Evolutionary conservation across 2,329 filamentous ascomycete genomes (phyloP).

Genomic region (Tolypocladium pustulatum): DNA sequence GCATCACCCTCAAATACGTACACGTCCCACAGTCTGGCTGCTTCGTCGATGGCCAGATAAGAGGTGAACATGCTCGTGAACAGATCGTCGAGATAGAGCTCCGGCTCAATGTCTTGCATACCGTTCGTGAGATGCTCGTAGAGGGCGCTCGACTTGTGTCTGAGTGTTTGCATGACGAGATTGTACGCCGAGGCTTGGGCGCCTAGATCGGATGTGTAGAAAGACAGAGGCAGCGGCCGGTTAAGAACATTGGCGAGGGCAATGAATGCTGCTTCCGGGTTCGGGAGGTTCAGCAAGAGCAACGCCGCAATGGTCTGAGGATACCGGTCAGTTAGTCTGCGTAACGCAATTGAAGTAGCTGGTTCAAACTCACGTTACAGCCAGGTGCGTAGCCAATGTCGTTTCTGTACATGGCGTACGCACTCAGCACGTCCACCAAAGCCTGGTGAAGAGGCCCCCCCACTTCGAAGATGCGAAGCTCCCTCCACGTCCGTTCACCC

Average conservation of each 20-base stretch:
- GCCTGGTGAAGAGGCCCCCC: slow-evolving; percentile 56
- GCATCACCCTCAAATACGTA: slow-evolving; percentile 75
- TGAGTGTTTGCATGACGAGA: slow-evolving; percentile 55
- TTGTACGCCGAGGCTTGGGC: slow-evolving; percentile 60
- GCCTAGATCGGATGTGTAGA: slow-evolving; percentile 59
- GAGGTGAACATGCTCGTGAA: slow-evolving; percentile 56
- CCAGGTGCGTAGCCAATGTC: slow-evolving; percentile 71
- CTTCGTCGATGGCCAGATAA: slow-evolving; percentile 56
- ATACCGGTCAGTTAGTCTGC: background rate
- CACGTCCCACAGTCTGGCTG: slow-evolving; percentile 67
- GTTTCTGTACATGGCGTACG: slow-evolving; percentile 72
- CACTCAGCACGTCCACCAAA: slow-evolving; percentile 62
- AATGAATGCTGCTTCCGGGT: slow-evolving; percentile 54
- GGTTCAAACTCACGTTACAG: slow-evolving; percentile 51
- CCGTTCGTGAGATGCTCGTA: slow-evolving; percentile 51
- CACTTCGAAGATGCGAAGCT: slow-evolving; percentile 61
- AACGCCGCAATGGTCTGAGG: slow-evolving; percentile 59
- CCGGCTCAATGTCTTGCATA: slow-evolving; percentile 32
- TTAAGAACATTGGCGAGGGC: slow-evolving; percentile 69
- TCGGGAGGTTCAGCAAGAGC: slow-evolving; percentile 60
- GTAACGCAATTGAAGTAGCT: background rate
- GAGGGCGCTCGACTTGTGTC: slow-evolving; percentile 52
- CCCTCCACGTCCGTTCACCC: slow-evolving; percentile 53
- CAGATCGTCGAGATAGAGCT: slow-evolving; percentile 47
- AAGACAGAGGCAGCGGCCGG: slow-evolving; percentile 62